Conservation (phyloP, 441 rosid species). For the Pelargonium citronellum region DNA sequence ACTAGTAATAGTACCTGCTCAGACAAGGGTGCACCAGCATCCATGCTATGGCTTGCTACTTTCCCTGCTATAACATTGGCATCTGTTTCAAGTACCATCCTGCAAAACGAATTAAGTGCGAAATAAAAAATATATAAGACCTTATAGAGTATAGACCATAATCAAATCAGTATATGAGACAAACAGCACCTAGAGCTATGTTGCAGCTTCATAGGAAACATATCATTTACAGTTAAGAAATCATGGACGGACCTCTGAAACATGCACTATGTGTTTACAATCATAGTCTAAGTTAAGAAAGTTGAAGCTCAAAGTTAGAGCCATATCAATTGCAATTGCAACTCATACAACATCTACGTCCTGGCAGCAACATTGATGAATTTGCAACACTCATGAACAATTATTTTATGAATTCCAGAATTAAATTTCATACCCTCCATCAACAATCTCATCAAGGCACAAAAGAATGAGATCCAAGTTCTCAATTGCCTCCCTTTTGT, state of each 20-base stretch:
- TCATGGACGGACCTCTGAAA: neutral
- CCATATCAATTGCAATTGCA: too few relatives aligned
- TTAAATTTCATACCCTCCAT: constrained; percentile 56
- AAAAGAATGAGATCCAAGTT: constrained; percentile 76
- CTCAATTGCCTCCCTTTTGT: constrained; percentile 85
- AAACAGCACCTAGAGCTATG: too few relatives aligned
- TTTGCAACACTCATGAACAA: too few relatives aligned
- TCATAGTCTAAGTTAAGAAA: too few relatives aligned
- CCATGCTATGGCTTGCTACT: constrained; percentile 76
- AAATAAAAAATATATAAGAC: constrained; percentile 6
- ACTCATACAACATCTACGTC: too few relatives aligned
- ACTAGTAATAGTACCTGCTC: constrained; percentile 56
- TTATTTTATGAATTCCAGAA: neutral
- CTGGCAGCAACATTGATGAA: too few relatives aligned
- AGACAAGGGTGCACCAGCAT: constrained; percentile 66
- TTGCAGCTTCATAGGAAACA: neutral
- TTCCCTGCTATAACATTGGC: constrained; percentile 74
- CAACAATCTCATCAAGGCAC: constrained; percentile 89
- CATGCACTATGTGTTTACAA: too few relatives aligned
- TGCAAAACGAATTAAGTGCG: constrained; percentile 20
- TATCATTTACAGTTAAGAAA: neutral
- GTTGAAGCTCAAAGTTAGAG: too few relatives aligned
- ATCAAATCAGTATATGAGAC: neutral
- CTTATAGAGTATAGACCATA: constrained; percentile 15
- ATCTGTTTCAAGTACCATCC: constrained; percentile 87